Percentiles rank a stretch among this genome's conserved stretches.
phyloP scores from a whole-genome alignment of 2,329 filamentous ascomycete genomes.

The Teratosphaeria destructans region DNA sequence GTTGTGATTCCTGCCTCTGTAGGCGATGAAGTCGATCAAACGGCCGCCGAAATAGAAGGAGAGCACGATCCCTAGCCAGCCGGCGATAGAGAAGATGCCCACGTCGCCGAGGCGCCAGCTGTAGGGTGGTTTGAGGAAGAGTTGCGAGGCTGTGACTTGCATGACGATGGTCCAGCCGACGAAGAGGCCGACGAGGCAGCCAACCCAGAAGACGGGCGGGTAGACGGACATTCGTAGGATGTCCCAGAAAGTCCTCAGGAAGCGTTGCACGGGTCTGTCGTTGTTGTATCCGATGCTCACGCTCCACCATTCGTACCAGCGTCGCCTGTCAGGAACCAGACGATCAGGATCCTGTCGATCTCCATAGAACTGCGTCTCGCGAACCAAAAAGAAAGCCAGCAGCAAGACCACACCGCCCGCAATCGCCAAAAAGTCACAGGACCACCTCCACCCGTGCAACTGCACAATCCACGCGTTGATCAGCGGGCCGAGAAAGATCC shows the following conservation, averaged over 20 bases:
- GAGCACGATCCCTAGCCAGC: constrained; percentile 13
- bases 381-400: constrained; percentile 15
- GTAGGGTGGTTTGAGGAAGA: constrained; percentile 12
- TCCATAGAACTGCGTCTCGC: constrained; percentile 17
- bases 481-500: constrained; percentile 29
- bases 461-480: constrained; percentile 23
- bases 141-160: constrained; percentile 15
- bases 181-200: constrained; percentile 14
- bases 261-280: constrained; percentile 6
- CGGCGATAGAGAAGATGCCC: constrained; percentile 16
- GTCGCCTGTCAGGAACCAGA: constrained; percentile 3
- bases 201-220: constrained; percentile 15
- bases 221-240: constrained; percentile 15
- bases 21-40: constrained; percentile 22
- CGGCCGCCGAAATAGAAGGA: constrained; percentile 18
- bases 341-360: constrained; percentile 1
- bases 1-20: constrained; percentile 14
- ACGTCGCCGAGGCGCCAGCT: constrained; percentile 11
- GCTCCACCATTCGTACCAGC: constrained; percentile 9
- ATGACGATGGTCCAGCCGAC: constrained; percentile 21
- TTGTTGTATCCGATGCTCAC: constrained; percentile 9
- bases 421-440: constrained; percentile 19
- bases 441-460: constrained; percentile 18
- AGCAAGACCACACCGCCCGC: constrained; percentile 16
- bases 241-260: constrained; percentile 13